Conservation (phyloP, 768 basidiomycete genomes). For the Auriscalpium microsporum region DNA sequence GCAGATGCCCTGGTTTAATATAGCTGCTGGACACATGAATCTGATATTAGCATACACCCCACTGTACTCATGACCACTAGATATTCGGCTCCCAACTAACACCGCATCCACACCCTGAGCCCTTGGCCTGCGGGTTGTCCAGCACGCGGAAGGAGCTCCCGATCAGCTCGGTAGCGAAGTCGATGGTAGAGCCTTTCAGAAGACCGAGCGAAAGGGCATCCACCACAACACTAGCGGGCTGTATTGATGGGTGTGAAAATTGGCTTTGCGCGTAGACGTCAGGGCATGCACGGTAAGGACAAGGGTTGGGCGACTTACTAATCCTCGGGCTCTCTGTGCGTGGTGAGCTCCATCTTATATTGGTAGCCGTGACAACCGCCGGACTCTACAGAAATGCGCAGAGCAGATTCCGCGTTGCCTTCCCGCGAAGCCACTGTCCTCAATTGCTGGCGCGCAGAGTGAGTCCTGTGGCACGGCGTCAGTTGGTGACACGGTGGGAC, state of each 20-base stretch:
- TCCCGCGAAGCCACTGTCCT: slow-evolving; percentile 57
- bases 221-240: slow-evolving; percentile 70
- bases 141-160: slow-evolving; percentile 80
- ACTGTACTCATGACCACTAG: slow-evolving; percentile 4
- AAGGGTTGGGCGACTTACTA: slow-evolving; percentile 50
- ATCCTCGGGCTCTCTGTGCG: slow-evolving; percentile 57
- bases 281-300: slow-evolving; percentile 2
- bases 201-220: slow-evolving; percentile 81
- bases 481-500: slow-evolving; percentile 7
- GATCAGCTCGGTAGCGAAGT: slow-evolving; percentile 91
- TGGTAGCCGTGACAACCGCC: slow-evolving; percentile 98
- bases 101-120: slow-evolving; percentile 89
- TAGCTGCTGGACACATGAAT: too few species aligned
- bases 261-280: slow-evolving; percentile 35
- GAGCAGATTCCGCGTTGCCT: slow-evolving; percentile 52
- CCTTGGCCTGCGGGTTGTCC: slow-evolving; percentile 87
- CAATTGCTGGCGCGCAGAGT: slow-evolving; percentile 54
- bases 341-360: slow-evolving; percentile 83
- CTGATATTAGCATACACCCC: too few species aligned
- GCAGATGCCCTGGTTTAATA: too few species aligned
- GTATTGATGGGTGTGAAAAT: slow-evolving; percentile 61
- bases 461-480: background rate
- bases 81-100: slow-evolving; percentile 87
- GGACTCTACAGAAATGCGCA: slow-evolving; percentile 81
- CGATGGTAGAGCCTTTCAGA: slow-evolving; percentile 81